Percentiles rank a stretch among this genome's conserved stretches.
These are phyloP conservation scores for Colletotrichum sp. DNA, from an alignment of 2,329 filamentous ascomycete species.

Conservation along the genomic window DNA sequence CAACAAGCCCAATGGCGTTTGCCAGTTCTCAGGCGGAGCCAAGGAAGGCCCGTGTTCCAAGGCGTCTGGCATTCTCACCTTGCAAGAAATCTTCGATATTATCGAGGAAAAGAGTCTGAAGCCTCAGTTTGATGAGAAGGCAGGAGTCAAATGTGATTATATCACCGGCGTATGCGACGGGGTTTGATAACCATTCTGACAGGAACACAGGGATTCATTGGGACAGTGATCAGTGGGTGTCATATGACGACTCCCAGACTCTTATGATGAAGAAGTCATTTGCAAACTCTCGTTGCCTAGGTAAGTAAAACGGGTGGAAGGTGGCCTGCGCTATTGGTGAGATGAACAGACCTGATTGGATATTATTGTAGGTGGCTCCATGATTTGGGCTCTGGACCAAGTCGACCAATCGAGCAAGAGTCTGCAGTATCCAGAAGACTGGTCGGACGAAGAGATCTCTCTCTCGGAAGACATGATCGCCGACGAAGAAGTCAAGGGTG, in stretches of 20 bases:
- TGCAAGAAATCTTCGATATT: conserved; percentile 28
- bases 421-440: neutral
- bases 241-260: conserved; percentile 31
- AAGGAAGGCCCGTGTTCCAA: conserved; percentile 21
- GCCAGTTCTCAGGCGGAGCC: conserved; percentile 18
- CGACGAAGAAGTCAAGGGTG: conserved; percentile 14
- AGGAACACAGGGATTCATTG: neutral
- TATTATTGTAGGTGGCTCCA: neutral
- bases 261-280: neutral
- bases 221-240: conserved; percentile 27
- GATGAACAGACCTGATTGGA: neutral
- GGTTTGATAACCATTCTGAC: neutral
- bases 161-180: neutral
- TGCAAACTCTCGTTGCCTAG: conserved; percentile 6
- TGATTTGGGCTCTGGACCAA: conserved; percentile 19
- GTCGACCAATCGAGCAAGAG: conserved; percentile 11
- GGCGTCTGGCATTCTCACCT: conserved; percentile 24
- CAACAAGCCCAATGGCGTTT: conserved; percentile 21
- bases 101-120: conserved; percentile 6
- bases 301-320: neutral
- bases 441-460: conserved; percentile 3
- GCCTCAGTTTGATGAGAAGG: conserved; percentile 22
- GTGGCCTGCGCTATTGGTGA: neutral
- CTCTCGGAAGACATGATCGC: neutral
- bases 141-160: conserved; percentile 11